phyloP scores from a whole-genome alignment of 192 early-diverging fungal species.

The Coemansia sp. region DNA sequence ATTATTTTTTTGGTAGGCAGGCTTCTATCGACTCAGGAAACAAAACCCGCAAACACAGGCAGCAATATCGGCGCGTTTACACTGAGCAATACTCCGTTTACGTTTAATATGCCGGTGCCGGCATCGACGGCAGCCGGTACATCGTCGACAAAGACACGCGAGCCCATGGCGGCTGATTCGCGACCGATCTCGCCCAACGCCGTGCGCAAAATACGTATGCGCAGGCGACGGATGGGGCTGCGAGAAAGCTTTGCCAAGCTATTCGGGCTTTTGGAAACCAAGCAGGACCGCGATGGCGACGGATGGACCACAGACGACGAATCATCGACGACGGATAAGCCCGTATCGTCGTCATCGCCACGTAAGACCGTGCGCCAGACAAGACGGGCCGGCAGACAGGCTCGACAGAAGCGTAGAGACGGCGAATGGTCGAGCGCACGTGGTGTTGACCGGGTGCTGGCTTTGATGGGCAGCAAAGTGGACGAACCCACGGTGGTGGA shows the following conservation, averaged over 20 bases:
- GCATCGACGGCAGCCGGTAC: background rate
- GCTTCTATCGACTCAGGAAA: background rate
- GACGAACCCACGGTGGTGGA: slow-evolving; percentile 38
- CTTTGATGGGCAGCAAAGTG: slow-evolving; percentile 39
- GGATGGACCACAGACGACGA: slow-evolving; percentile 13
- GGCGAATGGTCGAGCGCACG: slow-evolving; percentile 16
- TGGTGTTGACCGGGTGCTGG: slow-evolving; percentile 43
- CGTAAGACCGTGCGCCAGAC: background rate
- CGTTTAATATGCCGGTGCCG: slow-evolving; percentile 32
- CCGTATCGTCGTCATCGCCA: background rate
- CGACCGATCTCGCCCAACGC: slow-evolving; percentile 43
- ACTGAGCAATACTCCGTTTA: slow-evolving; percentile 35
- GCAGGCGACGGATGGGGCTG: slow-evolving; percentile 13
- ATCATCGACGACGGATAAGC: slow-evolving; percentile 14
- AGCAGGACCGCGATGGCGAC: background rate
- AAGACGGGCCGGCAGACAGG: background rate
- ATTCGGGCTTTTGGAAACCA: slow-evolving; percentile 8
- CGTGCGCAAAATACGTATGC: slow-evolving; percentile 16
- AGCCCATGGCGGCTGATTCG: slow-evolving; percentile 23
- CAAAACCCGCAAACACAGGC: background rate
- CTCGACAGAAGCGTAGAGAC: background rate
- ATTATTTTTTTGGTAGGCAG: slow-evolving; percentile 22
- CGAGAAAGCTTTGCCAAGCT: background rate
- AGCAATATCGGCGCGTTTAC: background rate
- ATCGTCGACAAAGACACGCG: background rate